Evolutionary conservation across 2,329 filamentous ascomycete genomes (phyloP).

Genomic region (Lecanicillium sp.): DNA sequence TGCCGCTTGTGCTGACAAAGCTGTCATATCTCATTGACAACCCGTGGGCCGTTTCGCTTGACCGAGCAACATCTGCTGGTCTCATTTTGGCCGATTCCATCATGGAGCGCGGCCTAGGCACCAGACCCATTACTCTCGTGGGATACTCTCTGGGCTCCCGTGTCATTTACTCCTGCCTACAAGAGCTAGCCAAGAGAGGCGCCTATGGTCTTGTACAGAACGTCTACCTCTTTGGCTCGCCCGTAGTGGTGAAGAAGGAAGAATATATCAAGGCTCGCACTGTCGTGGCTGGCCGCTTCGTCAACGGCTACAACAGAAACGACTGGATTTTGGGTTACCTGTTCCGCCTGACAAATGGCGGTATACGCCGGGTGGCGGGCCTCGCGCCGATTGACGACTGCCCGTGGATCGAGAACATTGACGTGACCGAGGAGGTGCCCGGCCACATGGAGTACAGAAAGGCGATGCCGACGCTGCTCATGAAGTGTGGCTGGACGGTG

Average conservation of each 20-base stretch:
- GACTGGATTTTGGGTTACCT: conserved; percentile 98
- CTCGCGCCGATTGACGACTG: conserved; percentile 69
- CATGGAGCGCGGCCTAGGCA: conserved; percentile 84
- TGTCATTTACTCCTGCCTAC: conserved; percentile 86
- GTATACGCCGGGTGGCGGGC: conserved; percentile 82
- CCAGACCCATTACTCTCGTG: conserved; percentile 84
- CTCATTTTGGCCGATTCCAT: conserved; percentile 92
- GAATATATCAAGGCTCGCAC: conserved; percentile 76
- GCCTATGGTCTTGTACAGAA: conserved; percentile 88
- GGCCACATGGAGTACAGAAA: conserved; percentile 96
- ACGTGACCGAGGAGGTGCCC: conserved; percentile 77
- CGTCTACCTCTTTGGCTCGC: conserved; percentile 89
- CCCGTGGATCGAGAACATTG: conserved; percentile 80
- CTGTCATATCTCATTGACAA: conserved; percentile 96
- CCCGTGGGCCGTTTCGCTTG: conserved; percentile 94
- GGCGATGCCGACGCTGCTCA: conserved; percentile 81
- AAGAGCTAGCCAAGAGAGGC: conserved; percentile 77
- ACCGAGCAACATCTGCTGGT: conserved; percentile 80
- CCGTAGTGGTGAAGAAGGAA: conserved; percentile 84
- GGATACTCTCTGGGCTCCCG: conserved; percentile 90
- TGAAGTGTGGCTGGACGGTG: conserved; percentile 84
- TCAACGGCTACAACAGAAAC: conserved; percentile 89
- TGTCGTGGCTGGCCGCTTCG: conserved; percentile 86
- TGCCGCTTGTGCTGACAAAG: conserved; percentile 91
- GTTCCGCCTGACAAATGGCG: conserved; percentile 88